Base-by-base conservation (phyloP, 768 basidiomycete species). In the Hemileccinum rubropunctum region DNA sequence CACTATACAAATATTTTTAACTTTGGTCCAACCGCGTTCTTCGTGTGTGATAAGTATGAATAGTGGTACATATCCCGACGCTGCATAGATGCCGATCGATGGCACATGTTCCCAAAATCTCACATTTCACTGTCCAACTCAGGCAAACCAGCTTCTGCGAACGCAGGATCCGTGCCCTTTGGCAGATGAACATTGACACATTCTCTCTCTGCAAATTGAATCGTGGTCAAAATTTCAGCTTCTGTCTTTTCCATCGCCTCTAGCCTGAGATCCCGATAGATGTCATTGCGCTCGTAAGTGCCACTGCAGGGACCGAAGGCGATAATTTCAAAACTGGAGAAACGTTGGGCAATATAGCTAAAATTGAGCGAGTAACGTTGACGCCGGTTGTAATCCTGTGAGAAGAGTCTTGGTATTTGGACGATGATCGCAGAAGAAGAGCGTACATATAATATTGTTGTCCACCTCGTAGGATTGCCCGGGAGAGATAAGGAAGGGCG, bases 371-470 rank as follows among this genome's bases (percentile, higher is more conserved):
- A n/a, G 64, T 37, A 9, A 71, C 10, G 49, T 75, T 73, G 38
- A 61, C 42, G 13, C 64, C 59, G 11, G 57, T 60, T 17, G 73
- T 68, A 9, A 72, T 58, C 18, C 73, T 74, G 33, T 14, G n/a
- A 36, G 14, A 34, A 6, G 17, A n/a, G 17, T 33, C 10, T 47
- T 38, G 6, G 30, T 14, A 23, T 21, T 28, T 6, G 42, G 33
- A 40, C 33, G 9, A 33, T n/a, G 9, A 37, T 6, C 7, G 12
- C n/a, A 33, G 5, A 21, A 27, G 21, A n/a, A 30, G 30, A 32
- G 39, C 67, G 34, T 53, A 71, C 73, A 68, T 33, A 50, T 74
- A 72, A 50, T 74, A 75, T 20, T 59, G 58, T 46, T 74, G 71
- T 14, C 73, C 72, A 23, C 69, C 69, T n/a, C 63, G 58, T 12